Base-by-base conservation (phyloP, 352 stramenopile genomes). In the Pythium myriotylum region DNA sequence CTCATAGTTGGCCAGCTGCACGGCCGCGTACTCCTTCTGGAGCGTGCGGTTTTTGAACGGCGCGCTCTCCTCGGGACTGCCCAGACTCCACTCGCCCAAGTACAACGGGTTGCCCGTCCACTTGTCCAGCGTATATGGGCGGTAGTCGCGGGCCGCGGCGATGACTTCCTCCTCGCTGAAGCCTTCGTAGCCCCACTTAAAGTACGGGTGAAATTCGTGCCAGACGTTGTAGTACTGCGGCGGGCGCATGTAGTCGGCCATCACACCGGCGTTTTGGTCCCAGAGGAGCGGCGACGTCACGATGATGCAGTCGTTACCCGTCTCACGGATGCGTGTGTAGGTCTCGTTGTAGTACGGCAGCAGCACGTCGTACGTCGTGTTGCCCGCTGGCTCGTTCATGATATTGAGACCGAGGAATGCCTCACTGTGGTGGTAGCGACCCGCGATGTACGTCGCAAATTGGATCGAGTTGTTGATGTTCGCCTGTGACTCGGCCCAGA, bases 121-220 rank as follows among this genome's bases (percentile, higher is more conserved):
- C 29, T 35, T 35, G 5, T 35, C 29, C 10, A 35, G 29, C 29
- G 10, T 10, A 10, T 10, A 10, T 5, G 5, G 5, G 29, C 29
- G 29, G 29, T 35, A 35, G 5, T 35, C 29, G 10, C 29, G 5
- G 29, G 29, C 29, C 5, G 29, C 29, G 5, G 5, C 29, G 10
- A 35, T 35, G 29, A 35, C 10, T 5, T 10, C 10, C 5, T 5
- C 10, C 29, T 35, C 29, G 29, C 10, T 35, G 29, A 5, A 10
- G 5, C 29, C 29, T 35, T 35, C 64, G 22, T 72, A 79, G 0
- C 67, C 76, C 62, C 65, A 77, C 19, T 76, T 70, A 55, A 80
- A 84, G 56, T 84, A 87, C 19, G 66, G 39, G 46, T 86, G 79
- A 22, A 76, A 67, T 22, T 86, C 77, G 55, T 76, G 63, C 75